Evolutionary conservation across 1,284 basidiomycete species (phyloP), one percentile per base, ranked within the genome.

Genomic region (Ceratobasidium sp.): DNA sequence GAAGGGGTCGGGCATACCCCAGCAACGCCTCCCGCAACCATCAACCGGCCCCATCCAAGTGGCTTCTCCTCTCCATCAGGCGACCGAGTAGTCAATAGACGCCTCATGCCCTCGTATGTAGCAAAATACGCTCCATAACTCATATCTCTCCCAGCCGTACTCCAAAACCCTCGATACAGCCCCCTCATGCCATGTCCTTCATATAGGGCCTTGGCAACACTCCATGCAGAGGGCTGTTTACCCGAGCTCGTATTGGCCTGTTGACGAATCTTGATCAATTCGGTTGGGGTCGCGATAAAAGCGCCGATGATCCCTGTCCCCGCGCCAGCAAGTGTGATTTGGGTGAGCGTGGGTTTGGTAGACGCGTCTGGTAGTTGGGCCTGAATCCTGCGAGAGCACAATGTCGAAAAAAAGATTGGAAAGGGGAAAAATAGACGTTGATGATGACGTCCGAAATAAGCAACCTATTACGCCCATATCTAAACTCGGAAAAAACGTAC

Each of bases 241-340:
- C 77, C 1, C 76, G 79, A 34, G 78, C 81, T 57, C 78, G 85
- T 78, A 75, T 88, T 83, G 80, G 85, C 82, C 76, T 92, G 90
- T 76, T 96, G 93, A 12, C 90, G 88, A 77, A 94, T 93, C 84
- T 96, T 96, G 81, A 96, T 84, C 0, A 94, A 84, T 77, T 96
- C 94, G 14, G 89, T 91, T 0, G 93, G 93, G 1, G 91, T 90
- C 1, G 92, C 92, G 53, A 96, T 81, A 9, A 92, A 76, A 92
- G 93, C 89, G 9, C 87, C 88, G 10, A 92, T 82, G 12, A 94
- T 82, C 1, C 94, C 93, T 76, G 88, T 92, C 1, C 89, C 91
- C 14, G 88, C 84, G 0, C 93, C 93, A 0, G 93, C 93, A 1
- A 94, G 81, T 0, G 85, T 84, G 53, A 96, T 87, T 78, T 94